Conservation (phyloP, 306 rosid genomes). For the Medicago ruthenica region DNA sequence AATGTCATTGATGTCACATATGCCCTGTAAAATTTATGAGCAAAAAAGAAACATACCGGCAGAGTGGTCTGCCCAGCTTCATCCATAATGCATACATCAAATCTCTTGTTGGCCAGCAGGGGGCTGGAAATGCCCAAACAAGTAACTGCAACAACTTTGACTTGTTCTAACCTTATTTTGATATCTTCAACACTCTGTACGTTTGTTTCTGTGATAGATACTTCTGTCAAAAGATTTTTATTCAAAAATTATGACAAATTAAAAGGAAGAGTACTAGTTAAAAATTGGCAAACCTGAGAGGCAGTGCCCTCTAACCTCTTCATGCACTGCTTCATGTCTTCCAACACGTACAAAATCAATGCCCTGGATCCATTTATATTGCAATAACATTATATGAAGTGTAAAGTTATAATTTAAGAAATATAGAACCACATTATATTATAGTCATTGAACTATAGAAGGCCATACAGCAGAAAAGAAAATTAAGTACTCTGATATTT, state of each 20-base stretch:
- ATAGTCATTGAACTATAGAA: conserved; percentile 10
- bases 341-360: conserved; percentile 91
- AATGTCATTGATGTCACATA: conserved; percentile 11
- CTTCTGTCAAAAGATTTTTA: conserved; percentile 38
- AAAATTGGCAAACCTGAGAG: conserved; percentile 70
- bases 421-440: conserved; percentile 9
- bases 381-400: conserved; percentile 32
- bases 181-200: conserved; percentile 69
- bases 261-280: conserved; percentile 19
- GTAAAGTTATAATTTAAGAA: not conserved
- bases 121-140: conserved; percentile 88
- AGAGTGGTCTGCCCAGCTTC: conserved; percentile 98
- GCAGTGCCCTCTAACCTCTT: conserved; percentile 78
- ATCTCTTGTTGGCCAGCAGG: conserved; percentile 74
- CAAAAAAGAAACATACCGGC: conserved; percentile 67
- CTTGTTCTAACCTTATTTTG: conserved; percentile 72
- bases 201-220: conserved; percentile 56
- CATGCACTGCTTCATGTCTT: conserved; percentile 80
- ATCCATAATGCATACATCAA: conserved; percentile 98
- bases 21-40: conserved; percentile 24
- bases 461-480: conserved; percentile 14
- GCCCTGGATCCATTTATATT: conserved; percentile 58
- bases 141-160: conserved; percentile 92
- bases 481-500: conserved; percentile 25
- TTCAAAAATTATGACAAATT: conserved; percentile 32